A percentile compares a stretch with the other conserved stretches of the same genome.
phyloP scores from a whole-genome alignment of 2,329 filamentous ascomycete genomes.

The Talaromyces atroroseus region DNA sequence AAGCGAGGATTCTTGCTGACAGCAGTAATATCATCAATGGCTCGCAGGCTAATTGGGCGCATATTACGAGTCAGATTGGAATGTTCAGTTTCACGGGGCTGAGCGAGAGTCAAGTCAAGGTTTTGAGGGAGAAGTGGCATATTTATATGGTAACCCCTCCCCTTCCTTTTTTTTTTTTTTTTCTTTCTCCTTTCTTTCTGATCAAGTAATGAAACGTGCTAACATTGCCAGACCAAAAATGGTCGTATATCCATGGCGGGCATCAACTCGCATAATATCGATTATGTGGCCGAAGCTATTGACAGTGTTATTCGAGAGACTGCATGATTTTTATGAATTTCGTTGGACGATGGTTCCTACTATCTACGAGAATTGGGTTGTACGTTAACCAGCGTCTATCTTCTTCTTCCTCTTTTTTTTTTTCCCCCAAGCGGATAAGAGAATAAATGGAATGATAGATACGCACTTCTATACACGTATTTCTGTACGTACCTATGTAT shows the following conservation, averaged over 20 bases:
- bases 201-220: not conserved
- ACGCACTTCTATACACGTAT: too few species aligned
- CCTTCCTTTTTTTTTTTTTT: not conserved
- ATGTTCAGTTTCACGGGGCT: constrained; percentile 86
- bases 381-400: not conserved
- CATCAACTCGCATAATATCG: constrained; percentile 85
- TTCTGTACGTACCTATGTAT: too few species aligned
- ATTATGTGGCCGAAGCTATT: constrained; percentile 86
- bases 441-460: too few species aligned
- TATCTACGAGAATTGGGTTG: too few species aligned
- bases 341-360: too few species aligned
- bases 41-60: constrained; percentile 89
- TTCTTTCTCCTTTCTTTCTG: not conserved
- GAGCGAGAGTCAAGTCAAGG: constrained; percentile 43
- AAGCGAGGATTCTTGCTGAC: constrained; percentile 44
- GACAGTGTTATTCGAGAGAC: constrained; percentile 66
- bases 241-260: constrained; percentile 97
- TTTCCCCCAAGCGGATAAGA: too few species aligned
- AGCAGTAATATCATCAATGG: constrained; percentile 42
- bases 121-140: constrained; percentile 45
- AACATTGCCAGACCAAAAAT: constrained; percentile 67
- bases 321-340: constrained; percentile 11
- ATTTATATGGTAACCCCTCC: constrained; percentile 45
- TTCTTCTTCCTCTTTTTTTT: too few species aligned
- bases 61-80: constrained; percentile 97